Evolutionary conservation across 352 stramenopile genomes (phyloP), one percentile per base, ranked within the genome.

Genomic region (Phytophthora pseudosyringae): DNA sequence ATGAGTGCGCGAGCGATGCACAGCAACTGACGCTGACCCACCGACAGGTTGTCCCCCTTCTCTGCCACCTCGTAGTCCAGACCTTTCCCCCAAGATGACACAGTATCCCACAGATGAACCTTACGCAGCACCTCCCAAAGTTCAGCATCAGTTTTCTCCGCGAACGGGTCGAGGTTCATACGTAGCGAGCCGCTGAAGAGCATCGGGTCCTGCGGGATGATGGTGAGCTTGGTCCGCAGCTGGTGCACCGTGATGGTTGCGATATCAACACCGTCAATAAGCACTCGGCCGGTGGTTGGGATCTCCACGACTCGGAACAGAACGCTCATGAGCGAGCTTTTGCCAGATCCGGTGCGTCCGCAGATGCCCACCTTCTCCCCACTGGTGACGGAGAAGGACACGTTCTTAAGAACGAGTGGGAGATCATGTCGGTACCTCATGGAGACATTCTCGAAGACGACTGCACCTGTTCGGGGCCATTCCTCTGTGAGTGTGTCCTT

Each of bases 1-100:
- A 99, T 67, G 18, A 99, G 59, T 10, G 95, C 97, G 35, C 97
- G 83, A 1, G 93, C 95, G 51, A 99, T 98, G 41, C 95, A 99
- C 15, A 99, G 45, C 15, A 99, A 76, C 61, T 99, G 96, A 3
- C 95, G 73, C 59, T 99, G 90, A n/a, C 97, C 97, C 44, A 98
- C 91, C 36, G 86, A 98, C 45, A 99, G 90, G 74, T 99, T 99
- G 16, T 94, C 89, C 1, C 97, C 97, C 35, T 88, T 87, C 67
- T 99, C 95, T 0, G 88, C 73, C 3, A 99, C 87, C 21, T 86
- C 59, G 40, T 94, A 87, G 54, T 97, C 88, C 6, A 99, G 80
- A 5, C 83, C 83, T 31, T 59, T 52, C 0, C 69, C 63, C 71
- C 63, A 76, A 76, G 31, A 88, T 78, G 67, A 97, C 75, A 78